phyloP scores from a whole-genome alignment of 2,329 filamentous ascomycete species.

The Stemphylium vesicarium region DNA sequence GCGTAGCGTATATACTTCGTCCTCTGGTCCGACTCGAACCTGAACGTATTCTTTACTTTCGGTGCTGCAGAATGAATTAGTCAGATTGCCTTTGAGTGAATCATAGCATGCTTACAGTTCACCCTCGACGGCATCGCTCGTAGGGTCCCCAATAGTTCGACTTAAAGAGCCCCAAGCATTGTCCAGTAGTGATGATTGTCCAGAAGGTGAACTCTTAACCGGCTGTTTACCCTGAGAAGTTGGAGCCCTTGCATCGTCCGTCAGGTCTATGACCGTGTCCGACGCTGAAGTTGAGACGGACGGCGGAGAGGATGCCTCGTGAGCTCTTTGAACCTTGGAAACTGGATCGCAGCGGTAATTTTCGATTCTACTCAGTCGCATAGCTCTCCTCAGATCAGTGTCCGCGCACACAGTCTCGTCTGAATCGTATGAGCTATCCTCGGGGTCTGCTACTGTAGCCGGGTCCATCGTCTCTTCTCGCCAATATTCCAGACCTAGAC shows the following conservation, averaged over 20 bases:
- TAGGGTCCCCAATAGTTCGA: slow-evolving; percentile 1
- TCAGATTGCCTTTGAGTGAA: not conserved
- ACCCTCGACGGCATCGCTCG: slow-evolving; percentile 23
- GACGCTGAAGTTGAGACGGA: not conserved
- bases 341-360: not conserved
- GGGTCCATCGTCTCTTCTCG: not conserved
- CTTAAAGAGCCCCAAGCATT: not conserved
- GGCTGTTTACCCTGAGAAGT: not conserved
- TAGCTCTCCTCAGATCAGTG: not conserved
- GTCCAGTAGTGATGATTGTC: not conserved
- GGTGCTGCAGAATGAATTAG: slow-evolving; percentile 4
- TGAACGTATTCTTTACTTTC: slow-evolving; percentile 29
- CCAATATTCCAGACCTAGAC: slow-evolving; percentile 20
- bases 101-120: slow-evolving; percentile 21
- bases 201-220: not conserved
- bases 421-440: not conserved
- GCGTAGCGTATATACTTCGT: slow-evolving; percentile 16
- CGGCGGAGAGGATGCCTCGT: not conserved
- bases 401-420: slow-evolving; percentile 2
- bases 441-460: not conserved
- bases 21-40: slow-evolving; percentile 25
- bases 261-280: not conserved
- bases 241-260: not conserved
- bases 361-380: slow-evolving; percentile 4
- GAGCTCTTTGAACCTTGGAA: not conserved